Conservation (phyloP, 148 eudicot species). For the Dianthus caryophyllus region DNA sequence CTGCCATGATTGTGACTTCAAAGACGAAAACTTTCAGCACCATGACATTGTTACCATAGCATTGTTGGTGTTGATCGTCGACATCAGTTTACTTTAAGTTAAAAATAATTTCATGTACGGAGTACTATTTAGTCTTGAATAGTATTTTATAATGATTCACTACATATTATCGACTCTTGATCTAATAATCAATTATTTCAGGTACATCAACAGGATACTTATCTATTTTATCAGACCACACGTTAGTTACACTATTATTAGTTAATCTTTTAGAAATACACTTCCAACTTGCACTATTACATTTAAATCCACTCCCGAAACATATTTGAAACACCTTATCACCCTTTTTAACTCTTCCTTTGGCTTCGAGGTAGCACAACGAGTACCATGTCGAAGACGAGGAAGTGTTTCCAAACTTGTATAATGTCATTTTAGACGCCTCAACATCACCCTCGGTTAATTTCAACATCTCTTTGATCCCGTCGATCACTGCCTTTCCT, state of each 20-base stretch:
- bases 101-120: too few species aligned
- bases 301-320: constrained; percentile 51
- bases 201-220: constrained; percentile 38
- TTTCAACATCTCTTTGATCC: constrained; percentile 27
- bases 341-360: constrained; percentile 39
- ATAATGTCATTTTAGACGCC: constrained; percentile 42
- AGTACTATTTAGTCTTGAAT: too few species aligned
- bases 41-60: too few species aligned
- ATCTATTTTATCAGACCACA: constrained; percentile 41
- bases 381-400: constrained; percentile 51
- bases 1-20: too few species aligned
- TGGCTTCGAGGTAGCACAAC: constrained; percentile 39
- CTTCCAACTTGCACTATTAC: constrained; percentile 51
- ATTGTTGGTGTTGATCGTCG: too few species aligned
- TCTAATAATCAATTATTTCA: constrained; percentile 30
- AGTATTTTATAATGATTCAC: too few species aligned
- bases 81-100: too few species aligned
- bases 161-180: too few species aligned
- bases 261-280: constrained; percentile 24
- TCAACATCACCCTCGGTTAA: constrained; percentile 33
- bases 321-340: constrained; percentile 38
- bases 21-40: too few species aligned
- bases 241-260: constrained; percentile 27
- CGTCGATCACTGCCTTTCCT: constrained; percentile 42
- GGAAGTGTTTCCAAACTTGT: constrained; percentile 45